Conservation (phyloP, 2,329 filamentous ascomycete species). For the Amesomyces nigricolor region DNA sequence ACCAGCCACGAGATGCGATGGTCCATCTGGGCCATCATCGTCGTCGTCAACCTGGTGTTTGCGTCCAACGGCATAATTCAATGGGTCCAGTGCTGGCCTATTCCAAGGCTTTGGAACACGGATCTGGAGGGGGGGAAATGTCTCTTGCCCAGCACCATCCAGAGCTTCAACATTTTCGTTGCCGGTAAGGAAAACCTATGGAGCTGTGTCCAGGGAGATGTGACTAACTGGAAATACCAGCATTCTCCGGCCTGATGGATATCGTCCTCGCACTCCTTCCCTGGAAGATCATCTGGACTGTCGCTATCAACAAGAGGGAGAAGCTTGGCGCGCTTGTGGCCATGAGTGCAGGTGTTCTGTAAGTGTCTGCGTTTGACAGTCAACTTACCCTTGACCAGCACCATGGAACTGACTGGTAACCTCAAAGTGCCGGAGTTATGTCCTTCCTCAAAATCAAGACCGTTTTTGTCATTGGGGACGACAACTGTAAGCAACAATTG, state of each 20-base stretch:
- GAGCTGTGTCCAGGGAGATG: no score
- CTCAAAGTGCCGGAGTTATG: conserved; percentile 23
- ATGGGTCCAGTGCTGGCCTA: no score
- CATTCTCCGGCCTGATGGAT: conserved; percentile 14
- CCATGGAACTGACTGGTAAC: not conserved
- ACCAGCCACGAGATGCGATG: conserved; percentile 23
- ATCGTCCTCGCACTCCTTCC: conserved; percentile 36
- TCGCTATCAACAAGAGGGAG: conserved; percentile 35
- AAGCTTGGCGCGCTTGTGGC: conserved; percentile 36
- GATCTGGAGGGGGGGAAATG: no score
- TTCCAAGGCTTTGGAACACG: no score
- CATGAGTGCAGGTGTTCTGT: conserved; percentile 39
- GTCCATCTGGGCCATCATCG: conserved; percentile 31
- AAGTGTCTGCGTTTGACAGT: conserved; percentile 9
- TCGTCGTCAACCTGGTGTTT: conserved; percentile 25
- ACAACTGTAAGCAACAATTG: conserved; percentile 1
- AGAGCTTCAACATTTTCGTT: no score
- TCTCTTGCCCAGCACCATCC: no score
- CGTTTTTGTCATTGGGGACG: conserved; percentile 13
- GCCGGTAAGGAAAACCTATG: no score
- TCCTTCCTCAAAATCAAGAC: conserved; percentile 16
- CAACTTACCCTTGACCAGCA: no score
- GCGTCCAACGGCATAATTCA: no score
- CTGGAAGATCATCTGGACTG: conserved; percentile 36
- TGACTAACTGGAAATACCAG: no score